A percentile compares a stretch with the other conserved stretches of the same genome.
These are phyloP conservation scores for Hyparrhenia diplandra DNA, from an alignment of 176 grass and related monocot species.

Conservation along the genomic window DNA sequence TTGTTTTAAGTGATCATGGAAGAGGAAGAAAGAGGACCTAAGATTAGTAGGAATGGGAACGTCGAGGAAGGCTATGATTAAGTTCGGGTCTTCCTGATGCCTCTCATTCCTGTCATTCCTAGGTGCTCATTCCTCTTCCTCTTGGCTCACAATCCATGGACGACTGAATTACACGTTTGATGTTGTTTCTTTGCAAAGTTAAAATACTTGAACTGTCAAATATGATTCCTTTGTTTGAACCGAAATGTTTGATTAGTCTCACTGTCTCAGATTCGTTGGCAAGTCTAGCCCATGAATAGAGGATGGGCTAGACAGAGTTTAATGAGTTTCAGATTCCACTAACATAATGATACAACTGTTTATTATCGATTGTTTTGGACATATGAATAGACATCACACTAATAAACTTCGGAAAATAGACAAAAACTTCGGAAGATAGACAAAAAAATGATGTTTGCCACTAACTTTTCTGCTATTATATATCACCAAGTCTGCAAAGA, in stretches of 20 bases:
- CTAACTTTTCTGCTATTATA: not conserved
- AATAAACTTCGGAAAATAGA: not conserved
- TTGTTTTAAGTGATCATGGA: not conserved
- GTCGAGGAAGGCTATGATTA: not conserved
- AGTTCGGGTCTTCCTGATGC: constrained; percentile 25
- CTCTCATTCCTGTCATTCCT: constrained; percentile 15
- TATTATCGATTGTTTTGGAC: not conserved
- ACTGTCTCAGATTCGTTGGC: not conserved
- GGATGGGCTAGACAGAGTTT: not conserved
- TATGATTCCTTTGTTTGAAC: not conserved
- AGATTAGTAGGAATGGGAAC: constrained; percentile 13
- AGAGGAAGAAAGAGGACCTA: constrained; percentile 33
- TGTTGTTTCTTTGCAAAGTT: not conserved
- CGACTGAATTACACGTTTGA: not conserved
- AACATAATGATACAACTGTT: not conserved
- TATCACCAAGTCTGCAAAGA: not conserved
- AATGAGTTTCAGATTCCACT: not conserved
- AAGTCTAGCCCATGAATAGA: constrained; percentile 1
- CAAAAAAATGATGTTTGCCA: not conserved
- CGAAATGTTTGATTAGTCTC: not conserved
- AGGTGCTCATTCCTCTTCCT: constrained; percentile 16
- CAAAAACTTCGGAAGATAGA: no score
- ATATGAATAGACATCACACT: not conserved
- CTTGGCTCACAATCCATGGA: not conserved
- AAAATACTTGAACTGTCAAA: not conserved